Percentiles rank a stretch among this genome's conserved stretches.
These are phyloP conservation scores for Hypoxylon fragiforme DNA, from an alignment of 495 filamentous ascomycete species.

Conservation along the genomic window DNA sequence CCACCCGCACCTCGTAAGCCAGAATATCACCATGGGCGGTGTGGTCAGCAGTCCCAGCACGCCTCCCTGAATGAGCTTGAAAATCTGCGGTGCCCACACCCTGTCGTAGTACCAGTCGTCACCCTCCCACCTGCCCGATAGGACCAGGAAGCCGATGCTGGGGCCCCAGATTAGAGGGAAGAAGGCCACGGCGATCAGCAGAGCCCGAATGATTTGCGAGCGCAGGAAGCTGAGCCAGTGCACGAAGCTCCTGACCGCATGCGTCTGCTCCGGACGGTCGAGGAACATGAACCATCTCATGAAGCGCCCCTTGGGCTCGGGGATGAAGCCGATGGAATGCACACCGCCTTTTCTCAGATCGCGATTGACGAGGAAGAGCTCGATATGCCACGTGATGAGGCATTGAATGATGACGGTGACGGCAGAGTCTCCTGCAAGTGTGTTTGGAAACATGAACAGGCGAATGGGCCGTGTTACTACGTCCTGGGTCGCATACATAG, in stretches of 20 bases:
- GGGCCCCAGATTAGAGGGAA: constrained; percentile 43
- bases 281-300: constrained; percentile 47
- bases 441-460: constrained; percentile 47
- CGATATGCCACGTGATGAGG: constrained; percentile 36
- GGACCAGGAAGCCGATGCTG: constrained; percentile 46
- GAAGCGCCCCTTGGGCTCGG: constrained; percentile 26
- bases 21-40: constrained; percentile 46
- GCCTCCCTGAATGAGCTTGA: constrained; percentile 47
- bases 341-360: constrained; percentile 43
- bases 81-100: constrained; percentile 48
- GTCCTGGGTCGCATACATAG: constrained; percentile 43
- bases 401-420: constrained; percentile 37
- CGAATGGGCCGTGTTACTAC: constrained; percentile 34
- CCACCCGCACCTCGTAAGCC: constrained; percentile 49
- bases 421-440: constrained; percentile 48
- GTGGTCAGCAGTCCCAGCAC: constrained; percentile 43
- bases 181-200: constrained; percentile 36
- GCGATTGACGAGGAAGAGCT: constrained; percentile 41
- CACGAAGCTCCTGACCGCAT: constrained; percentile 27
- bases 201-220: constrained; percentile 30
- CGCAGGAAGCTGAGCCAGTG: constrained; percentile 36
- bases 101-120: constrained; percentile 46
- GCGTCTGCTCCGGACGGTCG: constrained; percentile 33
- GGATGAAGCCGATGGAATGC: constrained; percentile 46
- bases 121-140: constrained; percentile 31